Percentiles rank a stretch among this genome's conserved stretches.
These are phyloP conservation scores for Ceratocystis huliohia DNA, from an alignment of 2,329 filamentous ascomycete genomes.

Conservation along the genomic window DNA sequence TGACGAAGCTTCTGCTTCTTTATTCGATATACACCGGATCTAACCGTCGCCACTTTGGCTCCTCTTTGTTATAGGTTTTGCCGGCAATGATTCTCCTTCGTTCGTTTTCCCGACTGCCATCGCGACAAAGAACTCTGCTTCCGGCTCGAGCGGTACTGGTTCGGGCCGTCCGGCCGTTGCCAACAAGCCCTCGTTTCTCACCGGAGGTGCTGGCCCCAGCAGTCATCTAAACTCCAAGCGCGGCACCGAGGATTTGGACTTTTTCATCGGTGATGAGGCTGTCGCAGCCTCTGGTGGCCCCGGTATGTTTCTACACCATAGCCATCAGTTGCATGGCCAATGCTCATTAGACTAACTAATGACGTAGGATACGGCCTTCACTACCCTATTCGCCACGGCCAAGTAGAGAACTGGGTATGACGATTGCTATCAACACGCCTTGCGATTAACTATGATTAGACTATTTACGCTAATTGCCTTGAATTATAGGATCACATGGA, in stretches of 20 bases:
- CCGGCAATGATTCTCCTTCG: conserved; percentile 96
- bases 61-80: conserved; percentile 56
- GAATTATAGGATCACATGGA: conserved; percentile 82
- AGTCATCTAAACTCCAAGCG: conserved; percentile 83
- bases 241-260: conserved; percentile 94
- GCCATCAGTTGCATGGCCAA: conserved; percentile 1
- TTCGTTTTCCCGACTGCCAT: conserved; percentile 99
- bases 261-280: conserved; percentile 97
- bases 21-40: conserved; percentile 12
- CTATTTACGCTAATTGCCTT: conserved; percentile 4
- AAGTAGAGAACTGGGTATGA: conserved; percentile 95
- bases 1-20: conserved; percentile 17
- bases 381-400: conserved; percentile 94
- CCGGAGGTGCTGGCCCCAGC: conserved; percentile 70
- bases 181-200: conserved; percentile 92
- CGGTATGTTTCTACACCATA: conserved; percentile 38
- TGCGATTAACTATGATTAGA: conserved; percentile 22
- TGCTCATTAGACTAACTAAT: conserved; percentile 19
- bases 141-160: conserved; percentile 59
- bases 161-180: conserved; percentile 80
- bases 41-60: conserved; percentile 16
- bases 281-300: conserved; percentile 71
- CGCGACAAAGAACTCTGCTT: conserved; percentile 73
- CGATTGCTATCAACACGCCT: not conserved
- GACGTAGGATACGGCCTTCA: conserved; percentile 76